Conservation (phyloP, 2,329 filamentous ascomycete genomes). For the Neopestalotiopsis rosae region DNA sequence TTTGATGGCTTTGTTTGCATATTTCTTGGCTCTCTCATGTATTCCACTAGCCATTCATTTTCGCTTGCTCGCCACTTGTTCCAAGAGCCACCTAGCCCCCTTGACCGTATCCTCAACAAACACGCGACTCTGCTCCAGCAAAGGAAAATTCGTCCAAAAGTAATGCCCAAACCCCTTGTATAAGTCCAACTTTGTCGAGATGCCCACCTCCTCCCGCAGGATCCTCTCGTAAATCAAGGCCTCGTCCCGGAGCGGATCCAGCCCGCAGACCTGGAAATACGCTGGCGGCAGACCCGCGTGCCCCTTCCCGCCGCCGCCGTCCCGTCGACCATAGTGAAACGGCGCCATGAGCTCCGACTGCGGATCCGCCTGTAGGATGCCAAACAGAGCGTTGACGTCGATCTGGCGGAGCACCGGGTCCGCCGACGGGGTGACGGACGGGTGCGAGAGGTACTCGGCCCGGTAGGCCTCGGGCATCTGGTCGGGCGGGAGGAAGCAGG, state of each 20-base stretch:
- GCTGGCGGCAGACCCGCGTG: conserved; percentile 46
- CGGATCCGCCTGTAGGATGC: conserved; percentile 19
- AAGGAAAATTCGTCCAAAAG: conserved; percentile 35
- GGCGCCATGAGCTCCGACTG: conserved; percentile 27
- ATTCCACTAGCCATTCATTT: neutral
- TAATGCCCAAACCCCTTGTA: conserved; percentile 33
- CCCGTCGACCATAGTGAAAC: conserved; percentile 24
- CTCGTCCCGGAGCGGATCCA: conserved; percentile 58
- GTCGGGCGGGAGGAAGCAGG: conserved; percentile 25
- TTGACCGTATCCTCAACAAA: conserved; percentile 33
- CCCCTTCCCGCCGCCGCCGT: neutral
- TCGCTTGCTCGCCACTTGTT: conserved; percentile 12
- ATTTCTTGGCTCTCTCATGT: neutral
- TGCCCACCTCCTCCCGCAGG: conserved; percentile 45
- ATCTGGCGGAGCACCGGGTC: conserved; percentile 28
- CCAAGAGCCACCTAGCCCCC: conserved; percentile 32
- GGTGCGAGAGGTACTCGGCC: conserved; percentile 32
- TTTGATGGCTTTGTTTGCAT: too few relatives aligned
- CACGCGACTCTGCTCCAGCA: conserved; percentile 26
- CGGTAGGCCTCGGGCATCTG: conserved; percentile 30
- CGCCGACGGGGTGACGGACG: conserved; percentile 26
- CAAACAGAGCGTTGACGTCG: conserved; percentile 12
- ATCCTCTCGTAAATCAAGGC: conserved; percentile 56
- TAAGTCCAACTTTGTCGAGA: conserved; percentile 48
- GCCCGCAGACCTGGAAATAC: conserved; percentile 56